Evolutionary conservation across 352 stramenopile species (phyloP).

Genomic region (Globisporangium viniferum): DNA sequence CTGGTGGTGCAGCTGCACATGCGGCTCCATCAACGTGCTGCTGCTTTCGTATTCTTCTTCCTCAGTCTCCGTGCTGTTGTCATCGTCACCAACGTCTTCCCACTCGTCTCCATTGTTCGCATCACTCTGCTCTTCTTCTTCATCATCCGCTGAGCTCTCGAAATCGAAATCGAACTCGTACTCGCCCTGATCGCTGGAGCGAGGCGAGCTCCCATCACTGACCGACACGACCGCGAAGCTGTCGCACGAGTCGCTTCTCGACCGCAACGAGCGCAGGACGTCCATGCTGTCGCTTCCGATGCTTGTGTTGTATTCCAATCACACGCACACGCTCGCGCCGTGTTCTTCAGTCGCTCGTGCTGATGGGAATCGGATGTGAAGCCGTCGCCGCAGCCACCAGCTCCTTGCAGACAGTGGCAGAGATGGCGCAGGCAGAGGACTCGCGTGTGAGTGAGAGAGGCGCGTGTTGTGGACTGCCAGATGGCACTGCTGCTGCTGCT

Average conservation of each 20-base stretch:
- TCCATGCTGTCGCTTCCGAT: constrained; percentile 1
- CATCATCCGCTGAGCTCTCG: constrained; percentile 12
- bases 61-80: neutral
- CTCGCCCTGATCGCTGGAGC: constrained; percentile 15
- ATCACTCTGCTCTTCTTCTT: neutral
- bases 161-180: constrained; percentile 17
- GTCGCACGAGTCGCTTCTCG: constrained; percentile 28
- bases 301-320: neutral
- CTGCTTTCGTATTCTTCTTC: neutral
- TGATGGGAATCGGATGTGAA: too few species aligned
- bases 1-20: constrained; percentile 7
- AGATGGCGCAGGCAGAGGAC: constrained; percentile 3
- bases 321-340: neutral
- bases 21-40: constrained; percentile 10
- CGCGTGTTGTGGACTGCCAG: neutral
- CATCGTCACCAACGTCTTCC: constrained; percentile 33
- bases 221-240: constrained; percentile 23
- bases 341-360: too few species aligned
- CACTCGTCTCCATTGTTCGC: constrained; percentile 31
- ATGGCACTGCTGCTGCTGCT: neutral
- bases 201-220: neutral
- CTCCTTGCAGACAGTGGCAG: neutral
- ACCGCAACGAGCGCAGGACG: constrained; percentile 6
- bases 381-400: neutral
- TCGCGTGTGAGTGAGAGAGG: neutral